Conservation (phyloP, 305 asterid genomes). For the Solanum hybrid region DNA sequence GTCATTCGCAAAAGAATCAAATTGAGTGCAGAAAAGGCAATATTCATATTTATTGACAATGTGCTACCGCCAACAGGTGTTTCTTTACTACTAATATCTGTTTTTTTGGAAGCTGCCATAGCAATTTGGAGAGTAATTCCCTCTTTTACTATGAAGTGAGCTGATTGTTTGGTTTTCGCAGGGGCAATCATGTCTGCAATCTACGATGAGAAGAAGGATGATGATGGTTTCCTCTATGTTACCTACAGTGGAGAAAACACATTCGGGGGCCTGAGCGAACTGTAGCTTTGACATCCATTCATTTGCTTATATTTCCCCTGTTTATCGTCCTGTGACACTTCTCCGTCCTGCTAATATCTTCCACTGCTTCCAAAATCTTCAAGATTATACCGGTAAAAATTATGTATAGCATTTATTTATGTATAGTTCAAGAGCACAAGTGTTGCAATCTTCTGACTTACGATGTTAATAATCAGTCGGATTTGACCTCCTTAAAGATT, state of each 20-base stretch:
- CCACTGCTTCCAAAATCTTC: neutral
- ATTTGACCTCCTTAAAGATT: neutral
- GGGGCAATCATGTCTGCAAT: conserved; percentile 40
- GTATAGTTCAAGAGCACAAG: neutral
- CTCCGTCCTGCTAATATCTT: neutral
- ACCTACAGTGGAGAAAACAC: conserved; percentile 48
- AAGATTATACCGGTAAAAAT: neutral
- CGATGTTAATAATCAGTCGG: neutral
- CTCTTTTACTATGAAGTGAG: neutral
- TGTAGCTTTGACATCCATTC: neutral
- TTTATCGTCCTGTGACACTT: neutral
- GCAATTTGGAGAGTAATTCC: neutral
- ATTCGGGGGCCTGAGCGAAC: conserved; percentile 17
- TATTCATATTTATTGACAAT: conserved; percentile 36
- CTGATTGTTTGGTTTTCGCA: conserved; percentile 8
- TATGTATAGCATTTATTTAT: conserved; percentile 1
- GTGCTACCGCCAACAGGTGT: conserved; percentile 40
- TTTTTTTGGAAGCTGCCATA: neutral
- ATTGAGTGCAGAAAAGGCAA: conserved; percentile 42
- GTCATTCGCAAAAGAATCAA: conserved; percentile 46
- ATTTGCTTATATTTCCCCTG: neutral
- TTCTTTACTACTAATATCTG: neutral
- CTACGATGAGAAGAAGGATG: conserved; percentile 35
- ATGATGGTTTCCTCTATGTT: conserved; percentile 35
- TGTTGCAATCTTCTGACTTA: neutral